Percentiles rank a stretch among this genome's conserved stretches.
These are phyloP conservation scores for Talaromyces sp. DNA, from an alignment of 2,329 filamentous ascomycete species.

Conservation along the genomic window DNA sequence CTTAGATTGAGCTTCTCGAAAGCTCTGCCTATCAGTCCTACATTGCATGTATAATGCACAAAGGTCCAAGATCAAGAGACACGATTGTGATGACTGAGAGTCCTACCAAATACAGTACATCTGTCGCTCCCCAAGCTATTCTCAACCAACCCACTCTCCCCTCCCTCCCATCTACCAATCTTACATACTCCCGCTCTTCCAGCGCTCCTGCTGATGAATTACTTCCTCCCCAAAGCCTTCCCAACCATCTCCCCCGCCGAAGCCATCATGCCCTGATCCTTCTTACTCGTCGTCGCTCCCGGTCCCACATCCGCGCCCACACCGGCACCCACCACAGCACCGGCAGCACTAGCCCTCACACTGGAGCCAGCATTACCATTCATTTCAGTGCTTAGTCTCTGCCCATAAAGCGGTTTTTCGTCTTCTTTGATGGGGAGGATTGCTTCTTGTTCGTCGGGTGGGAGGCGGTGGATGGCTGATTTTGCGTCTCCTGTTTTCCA, in stretches of 20 bases:
- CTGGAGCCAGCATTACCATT: neutral
- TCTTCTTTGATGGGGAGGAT: constrained; percentile 10
- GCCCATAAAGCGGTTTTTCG: constrained; percentile 13
- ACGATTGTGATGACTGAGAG: no score
- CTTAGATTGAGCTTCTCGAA: neutral
- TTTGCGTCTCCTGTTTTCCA: constrained; percentile 14
- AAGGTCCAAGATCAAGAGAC: neutral
- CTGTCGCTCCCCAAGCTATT: no score
- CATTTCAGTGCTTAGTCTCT: constrained; percentile 5
- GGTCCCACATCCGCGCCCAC: neutral
- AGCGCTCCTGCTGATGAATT: no score
- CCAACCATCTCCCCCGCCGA: constrained; percentile 18
- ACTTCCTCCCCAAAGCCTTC: constrained; percentile 19
- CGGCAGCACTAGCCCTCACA: neutral
- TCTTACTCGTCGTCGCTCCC: neutral
- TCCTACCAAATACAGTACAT: no score
- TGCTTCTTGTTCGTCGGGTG: constrained; percentile 16
- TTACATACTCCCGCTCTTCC: no score
- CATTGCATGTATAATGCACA: neutral
- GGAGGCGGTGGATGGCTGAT: constrained; percentile 9
- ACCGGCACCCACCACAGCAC: neutral
- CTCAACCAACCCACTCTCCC: neutral
- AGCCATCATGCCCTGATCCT: constrained; percentile 8
- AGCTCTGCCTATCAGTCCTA: neutral
- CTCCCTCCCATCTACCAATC: no score